Percentiles rank a stretch among this genome's conserved stretches.
These are phyloP conservation scores for Wallacemonas sp. DNA, from an alignment of 208 protist species.

Conservation along the genomic window DNA sequence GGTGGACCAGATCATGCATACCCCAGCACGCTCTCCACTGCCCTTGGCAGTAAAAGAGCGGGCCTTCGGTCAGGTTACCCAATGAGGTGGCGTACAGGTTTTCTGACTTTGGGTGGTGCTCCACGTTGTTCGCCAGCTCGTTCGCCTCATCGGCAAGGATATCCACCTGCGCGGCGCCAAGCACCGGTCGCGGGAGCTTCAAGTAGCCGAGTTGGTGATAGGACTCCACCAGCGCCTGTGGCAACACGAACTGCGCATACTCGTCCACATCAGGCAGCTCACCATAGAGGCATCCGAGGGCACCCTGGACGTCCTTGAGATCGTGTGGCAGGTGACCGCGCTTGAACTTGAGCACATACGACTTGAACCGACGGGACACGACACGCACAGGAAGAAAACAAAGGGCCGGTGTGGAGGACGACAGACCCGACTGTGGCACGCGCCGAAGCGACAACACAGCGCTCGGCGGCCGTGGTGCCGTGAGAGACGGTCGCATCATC, in stretches of 20 bases:
- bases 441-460: no score
- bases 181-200: constrained; percentile 61
- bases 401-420: not conserved
- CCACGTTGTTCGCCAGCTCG: constrained; percentile 81
- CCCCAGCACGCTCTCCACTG: constrained; percentile 82
- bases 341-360: constrained; percentile 82
- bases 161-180: constrained; percentile 70
- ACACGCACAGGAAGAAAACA: not conserved
- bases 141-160: constrained; percentile 79
- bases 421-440: no score
- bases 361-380: constrained; percentile 33
- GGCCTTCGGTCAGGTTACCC: constrained; percentile 62
- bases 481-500: no score
- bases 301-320: constrained; percentile 81
- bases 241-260: constrained; percentile 76
- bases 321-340: constrained; percentile 74
- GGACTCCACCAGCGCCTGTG: constrained; percentile 50
- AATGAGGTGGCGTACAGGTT: constrained; percentile 83
- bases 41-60: constrained; percentile 84
- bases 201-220: constrained; percentile 83
- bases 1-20: constrained; percentile 86
- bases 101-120: constrained; percentile 81
- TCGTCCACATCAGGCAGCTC: constrained; percentile 83
- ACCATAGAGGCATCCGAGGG: constrained; percentile 81
- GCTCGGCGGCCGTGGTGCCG: no score